phyloP scores from a whole-genome alignment of 2,329 filamentous ascomycete species.

The Trichophyton equinum region DNA sequence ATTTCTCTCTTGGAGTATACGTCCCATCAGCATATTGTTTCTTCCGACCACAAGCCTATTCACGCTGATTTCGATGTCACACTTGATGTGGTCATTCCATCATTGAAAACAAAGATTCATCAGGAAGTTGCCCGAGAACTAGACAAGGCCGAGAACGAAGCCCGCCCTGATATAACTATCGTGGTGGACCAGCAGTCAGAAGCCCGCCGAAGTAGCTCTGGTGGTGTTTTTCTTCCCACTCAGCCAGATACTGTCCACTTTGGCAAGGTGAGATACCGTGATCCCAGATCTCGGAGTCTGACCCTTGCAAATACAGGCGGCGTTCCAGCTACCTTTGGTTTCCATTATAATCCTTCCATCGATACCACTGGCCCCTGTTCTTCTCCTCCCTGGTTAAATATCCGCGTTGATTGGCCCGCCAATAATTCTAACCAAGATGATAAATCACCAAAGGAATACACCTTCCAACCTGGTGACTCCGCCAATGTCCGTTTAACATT shows the following conservation, averaged over 20 bases:
- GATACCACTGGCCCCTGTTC: conserved; percentile 31
- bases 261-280: conserved; percentile 58
- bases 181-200: conserved; percentile 51
- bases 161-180: conserved; percentile 67
- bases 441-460: conserved; percentile 40
- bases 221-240: conserved; percentile 26
- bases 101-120: conserved; percentile 71
- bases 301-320: conserved; percentile 89
- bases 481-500: conserved; percentile 56
- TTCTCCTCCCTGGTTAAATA: conserved; percentile 56
- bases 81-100: conserved; percentile 75
- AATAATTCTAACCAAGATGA: conserved; percentile 18
- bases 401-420: conserved; percentile 48
- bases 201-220: conserved; percentile 9
- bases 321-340: conserved; percentile 64
- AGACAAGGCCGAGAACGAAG: conserved; percentile 85
- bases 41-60: conserved; percentile 91
- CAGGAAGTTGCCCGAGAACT: conserved; percentile 77
- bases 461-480: conserved; percentile 74
- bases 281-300: conserved; percentile 52
- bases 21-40: conserved; percentile 77
- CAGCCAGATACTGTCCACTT: conserved; percentile 57
- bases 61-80: conserved; percentile 69
- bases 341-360: conserved; percentile 57
- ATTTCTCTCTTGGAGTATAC: conserved; percentile 57